Percentiles rank a stretch among this genome's conserved stretches.
phyloP scores from a whole-genome alignment of 345 rosid genomes.

The Murraya koenigii region DNA sequence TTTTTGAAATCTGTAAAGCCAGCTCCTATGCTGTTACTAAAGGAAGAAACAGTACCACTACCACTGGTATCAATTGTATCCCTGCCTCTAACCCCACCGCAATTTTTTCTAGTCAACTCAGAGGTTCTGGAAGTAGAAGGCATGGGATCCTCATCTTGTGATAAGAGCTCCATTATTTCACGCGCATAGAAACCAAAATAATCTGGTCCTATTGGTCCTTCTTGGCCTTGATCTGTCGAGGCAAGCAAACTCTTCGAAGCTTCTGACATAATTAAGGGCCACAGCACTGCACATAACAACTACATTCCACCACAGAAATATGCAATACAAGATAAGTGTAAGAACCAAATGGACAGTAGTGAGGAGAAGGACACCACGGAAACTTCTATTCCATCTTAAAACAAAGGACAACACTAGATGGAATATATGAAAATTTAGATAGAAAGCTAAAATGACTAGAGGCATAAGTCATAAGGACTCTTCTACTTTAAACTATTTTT shows the following conservation, averaged over 20 bases:
- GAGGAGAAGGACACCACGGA: not conserved
- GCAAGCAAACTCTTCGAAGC: conserved; percentile 16
- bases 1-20: conserved; percentile 39
- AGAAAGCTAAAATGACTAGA: not conserved
- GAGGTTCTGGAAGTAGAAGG: conserved; percentile 9
- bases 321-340: not conserved
- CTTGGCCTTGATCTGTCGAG: conserved; percentile 17
- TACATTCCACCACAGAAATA: conserved; percentile 1
- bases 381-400: not conserved
- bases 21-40: conserved; percentile 31
- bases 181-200: conserved; percentile 37
- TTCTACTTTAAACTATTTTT: conserved; percentile 1
- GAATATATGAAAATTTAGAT: not conserved
- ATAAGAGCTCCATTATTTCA: conserved; percentile 38
- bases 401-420: not conserved
- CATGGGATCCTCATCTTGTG: conserved; percentile 28
- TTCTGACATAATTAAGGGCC: conserved; percentile 25
- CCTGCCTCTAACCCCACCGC: conserved; percentile 4
- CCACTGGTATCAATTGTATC: not conserved
- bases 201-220: conserved; percentile 31
- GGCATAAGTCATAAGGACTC: not conserved
- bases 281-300: conserved; percentile 21
- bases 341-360: not conserved
- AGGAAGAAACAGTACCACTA: conserved; percentile 16
- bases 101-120: conserved; percentile 14